Evolutionary conservation across 2,329 filamentous ascomycete genomes (phyloP).

Genomic region (Ceratocystis albifundus): DNA sequence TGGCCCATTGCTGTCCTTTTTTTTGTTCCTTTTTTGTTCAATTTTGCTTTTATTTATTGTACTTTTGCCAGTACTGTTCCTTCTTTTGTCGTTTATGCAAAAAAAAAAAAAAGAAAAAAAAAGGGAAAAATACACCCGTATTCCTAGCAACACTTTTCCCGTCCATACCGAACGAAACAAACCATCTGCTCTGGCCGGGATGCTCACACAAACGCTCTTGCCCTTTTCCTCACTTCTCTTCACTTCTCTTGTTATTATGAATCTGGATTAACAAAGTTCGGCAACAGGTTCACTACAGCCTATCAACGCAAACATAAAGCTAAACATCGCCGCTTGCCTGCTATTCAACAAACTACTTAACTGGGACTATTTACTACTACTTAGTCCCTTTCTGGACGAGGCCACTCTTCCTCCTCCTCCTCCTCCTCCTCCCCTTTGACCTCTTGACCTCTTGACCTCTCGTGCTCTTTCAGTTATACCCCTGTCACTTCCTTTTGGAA

Average conservation of each 20-base stretch:
- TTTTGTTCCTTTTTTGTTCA: background rate
- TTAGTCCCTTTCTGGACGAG: background rate
- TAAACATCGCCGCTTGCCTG: background rate
- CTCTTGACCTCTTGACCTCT: background rate
- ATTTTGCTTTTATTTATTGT: background rate
- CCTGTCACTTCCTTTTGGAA: background rate
- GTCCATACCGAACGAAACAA: slow-evolving; percentile 6
- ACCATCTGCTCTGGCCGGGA: background rate
- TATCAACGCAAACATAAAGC: background rate
- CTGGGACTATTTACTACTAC: background rate
- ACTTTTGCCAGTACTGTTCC: background rate
- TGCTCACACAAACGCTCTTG: background rate
- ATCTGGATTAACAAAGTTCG: background rate
- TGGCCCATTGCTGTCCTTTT: background rate
- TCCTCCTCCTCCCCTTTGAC: too few relatives aligned
- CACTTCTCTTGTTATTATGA: background rate
- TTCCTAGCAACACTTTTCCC: background rate
- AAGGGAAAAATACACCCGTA: background rate
- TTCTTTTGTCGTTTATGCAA: background rate
- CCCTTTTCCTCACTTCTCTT: too few relatives aligned
- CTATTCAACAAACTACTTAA: background rate
- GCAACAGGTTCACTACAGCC: background rate
- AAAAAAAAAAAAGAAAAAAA: background rate
- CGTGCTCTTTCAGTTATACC: background rate
- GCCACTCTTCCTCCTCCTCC: background rate